Percentiles rank a stretch among this genome's conserved stretches.
Conservation (phyloP, 2,329 filamentous ascomycete species). For the Stachybotrys echinatus region DNA sequence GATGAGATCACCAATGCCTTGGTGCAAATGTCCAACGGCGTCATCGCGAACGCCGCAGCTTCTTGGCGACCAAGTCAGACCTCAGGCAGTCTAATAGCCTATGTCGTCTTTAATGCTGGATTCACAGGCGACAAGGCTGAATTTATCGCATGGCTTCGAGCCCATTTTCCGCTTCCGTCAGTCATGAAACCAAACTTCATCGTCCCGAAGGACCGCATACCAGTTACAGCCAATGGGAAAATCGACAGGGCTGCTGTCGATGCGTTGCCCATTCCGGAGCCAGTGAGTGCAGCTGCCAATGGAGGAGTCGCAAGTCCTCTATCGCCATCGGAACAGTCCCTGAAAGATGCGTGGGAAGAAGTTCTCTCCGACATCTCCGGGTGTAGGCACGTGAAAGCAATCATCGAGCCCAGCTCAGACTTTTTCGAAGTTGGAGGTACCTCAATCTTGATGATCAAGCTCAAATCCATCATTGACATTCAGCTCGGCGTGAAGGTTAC, state of each 20-base stretch:
- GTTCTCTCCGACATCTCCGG: not conserved
- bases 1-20: conserved; percentile 22
- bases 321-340: not conserved
- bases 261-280: not conserved
- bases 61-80: conserved; percentile 5
- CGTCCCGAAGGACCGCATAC: not conserved
- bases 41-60: conserved; percentile 10
- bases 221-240: not conserved
- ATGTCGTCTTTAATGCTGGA: not conserved
- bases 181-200: not conserved
- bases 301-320: not conserved
- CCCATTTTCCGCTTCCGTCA: not conserved
- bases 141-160: not conserved
- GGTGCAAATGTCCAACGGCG: conserved; percentile 5
- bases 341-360: not conserved
- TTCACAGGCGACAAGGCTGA: not conserved
- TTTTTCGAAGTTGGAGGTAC: not conserved
- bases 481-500: not conserved
- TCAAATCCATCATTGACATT: not conserved
- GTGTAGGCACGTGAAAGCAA: not conserved
- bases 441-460: not conserved
- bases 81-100: not conserved
- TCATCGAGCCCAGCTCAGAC: not conserved
- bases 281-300: not conserved
- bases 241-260: not conserved